A percentile compares a stretch with the other conserved stretches of the same genome.
phyloP scores from a whole-genome alignment of 2,329 filamentous ascomycete genomes.

The Fusarium torulosum region DNA sequence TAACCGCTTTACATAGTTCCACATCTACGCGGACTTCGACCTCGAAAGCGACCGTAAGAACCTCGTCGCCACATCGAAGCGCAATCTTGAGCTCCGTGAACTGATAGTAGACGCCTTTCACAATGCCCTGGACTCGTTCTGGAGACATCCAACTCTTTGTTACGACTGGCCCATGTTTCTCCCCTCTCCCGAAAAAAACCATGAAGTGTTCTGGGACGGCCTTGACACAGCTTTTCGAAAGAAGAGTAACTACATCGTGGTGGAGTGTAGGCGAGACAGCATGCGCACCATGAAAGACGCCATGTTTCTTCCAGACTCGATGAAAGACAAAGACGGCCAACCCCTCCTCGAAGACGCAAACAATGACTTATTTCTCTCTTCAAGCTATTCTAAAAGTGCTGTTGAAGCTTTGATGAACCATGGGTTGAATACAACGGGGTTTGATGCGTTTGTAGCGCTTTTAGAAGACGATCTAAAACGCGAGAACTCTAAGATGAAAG shows the following conservation, averaged over 20 bases:
- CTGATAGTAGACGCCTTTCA: constrained; percentile 1
- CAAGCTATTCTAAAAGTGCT: constrained; percentile 5
- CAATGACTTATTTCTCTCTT: constrained; percentile 18
- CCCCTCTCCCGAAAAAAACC: background rate
- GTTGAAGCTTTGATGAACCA: constrained; percentile 8
- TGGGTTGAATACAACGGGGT: background rate
- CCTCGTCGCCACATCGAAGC: constrained; percentile 23
- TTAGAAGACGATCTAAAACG: too few relatives aligned
- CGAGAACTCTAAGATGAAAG: too few relatives aligned
- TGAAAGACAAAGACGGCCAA: background rate
- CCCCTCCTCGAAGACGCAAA: constrained; percentile 20
- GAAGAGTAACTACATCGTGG: too few relatives aligned
- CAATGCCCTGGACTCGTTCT: too few relatives aligned
- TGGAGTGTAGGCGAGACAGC: too few relatives aligned
- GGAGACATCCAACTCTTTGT: constrained; percentile 11
- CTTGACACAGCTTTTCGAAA: background rate
- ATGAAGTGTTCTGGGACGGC: constrained; percentile 18
- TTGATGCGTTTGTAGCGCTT: too few relatives aligned
- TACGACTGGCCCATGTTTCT: constrained; percentile 33
- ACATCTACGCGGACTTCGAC: constrained; percentile 38
- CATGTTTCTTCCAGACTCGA: background rate
- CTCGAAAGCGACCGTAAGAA: constrained; percentile 28
- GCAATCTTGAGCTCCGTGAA: constrained; percentile 14
- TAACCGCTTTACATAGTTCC: constrained; percentile 21
- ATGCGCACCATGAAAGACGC: background rate